These are phyloP conservation scores for Strobilomyces confusus DNA, from an alignment of 768 basidiomycete genomes.

Conservation along the genomic window DNA sequence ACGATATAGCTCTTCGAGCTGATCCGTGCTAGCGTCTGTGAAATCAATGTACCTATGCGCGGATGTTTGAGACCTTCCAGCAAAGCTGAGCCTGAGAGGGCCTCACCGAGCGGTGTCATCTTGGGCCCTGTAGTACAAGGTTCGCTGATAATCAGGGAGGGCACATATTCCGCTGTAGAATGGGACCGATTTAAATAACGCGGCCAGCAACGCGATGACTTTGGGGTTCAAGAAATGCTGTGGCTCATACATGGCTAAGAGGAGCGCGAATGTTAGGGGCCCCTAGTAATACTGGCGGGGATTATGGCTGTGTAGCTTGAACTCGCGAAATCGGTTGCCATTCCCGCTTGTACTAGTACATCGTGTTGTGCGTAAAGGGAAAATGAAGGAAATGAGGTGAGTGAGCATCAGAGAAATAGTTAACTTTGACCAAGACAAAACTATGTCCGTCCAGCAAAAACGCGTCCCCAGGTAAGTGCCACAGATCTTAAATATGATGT, in stretches of 20 bases:
- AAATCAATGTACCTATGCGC: no score
- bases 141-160: background rate
- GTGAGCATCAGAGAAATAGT: background rate
- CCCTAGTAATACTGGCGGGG: no score
- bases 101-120: background rate
- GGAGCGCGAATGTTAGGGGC: background rate
- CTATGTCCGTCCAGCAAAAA: background rate
- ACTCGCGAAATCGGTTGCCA: background rate
- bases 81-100: background rate
- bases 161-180: background rate
- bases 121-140: background rate
- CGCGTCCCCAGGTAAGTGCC: background rate
- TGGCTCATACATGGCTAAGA: background rate
- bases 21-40: background rate
- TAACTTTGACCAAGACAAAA: background rate
- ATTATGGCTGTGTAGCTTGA: background rate
- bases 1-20: background rate
- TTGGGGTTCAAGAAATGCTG: background rate
- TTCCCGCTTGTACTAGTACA: background rate
- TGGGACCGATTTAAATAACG: background rate
- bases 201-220: background rate
- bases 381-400: background rate
- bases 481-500: background rate
- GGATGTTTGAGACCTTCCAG: no score
- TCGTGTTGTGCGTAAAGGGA: background rate